A percentile compares a stretch with the other conserved stretches of the same genome.
These are phyloP conservation scores for Saturnispora mendoncae DNA, from an alignment of 805 yeast genomes.

Conservation along the genomic window DNA sequence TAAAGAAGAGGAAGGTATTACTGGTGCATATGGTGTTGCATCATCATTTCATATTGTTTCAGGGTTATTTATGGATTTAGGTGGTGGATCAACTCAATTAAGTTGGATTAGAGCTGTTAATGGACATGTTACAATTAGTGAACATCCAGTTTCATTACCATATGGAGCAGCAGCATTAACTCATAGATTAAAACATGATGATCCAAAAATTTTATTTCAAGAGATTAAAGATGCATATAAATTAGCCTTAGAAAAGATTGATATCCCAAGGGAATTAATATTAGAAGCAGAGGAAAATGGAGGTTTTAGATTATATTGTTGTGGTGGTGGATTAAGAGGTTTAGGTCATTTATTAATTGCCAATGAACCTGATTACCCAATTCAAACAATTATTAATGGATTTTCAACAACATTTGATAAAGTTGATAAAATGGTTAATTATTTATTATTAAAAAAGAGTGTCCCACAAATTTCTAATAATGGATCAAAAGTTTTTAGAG, in stretches of 20 bases:
- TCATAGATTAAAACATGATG: slow-evolving; percentile 44
- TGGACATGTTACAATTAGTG: slow-evolving; percentile 48
- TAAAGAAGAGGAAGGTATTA: slow-evolving; percentile 55
- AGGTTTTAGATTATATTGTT: slow-evolving; percentile 55
- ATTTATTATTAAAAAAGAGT: slow-evolving; percentile 38
- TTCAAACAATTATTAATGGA: slow-evolving; percentile 64
- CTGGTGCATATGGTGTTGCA: slow-evolving; percentile 68
- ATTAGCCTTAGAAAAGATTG: slow-evolving; percentile 41
- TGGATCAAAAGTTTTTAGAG: slow-evolving; percentile 38
- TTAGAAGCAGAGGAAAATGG: slow-evolving; percentile 45
- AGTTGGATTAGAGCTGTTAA: slow-evolving; percentile 56
- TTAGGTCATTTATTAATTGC: slow-evolving; percentile 52
- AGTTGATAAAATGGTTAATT: slow-evolving; percentile 43
- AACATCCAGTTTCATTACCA: slow-evolving; percentile 55
- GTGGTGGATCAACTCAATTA: slow-evolving; percentile 62
- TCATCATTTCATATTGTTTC: slow-evolving; percentile 58
- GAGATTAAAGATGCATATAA: slow-evolving; percentile 47
- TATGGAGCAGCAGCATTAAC: slow-evolving; percentile 68
- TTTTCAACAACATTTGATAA: slow-evolving; percentile 49
- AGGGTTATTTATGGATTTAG: slow-evolving; percentile 65
- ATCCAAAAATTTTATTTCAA: slow-evolving; percentile 37
- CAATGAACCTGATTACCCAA: slow-evolving; percentile 48
- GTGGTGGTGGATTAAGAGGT: slow-evolving; percentile 71
- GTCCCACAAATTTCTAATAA: slow-evolving; percentile 35
- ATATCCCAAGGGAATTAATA: slow-evolving; percentile 42